Percentiles rank a stretch among this genome's conserved stretches.
These are phyloP conservation scores for Exophiala xenobiotica DNA, from an alignment of 2,329 filamentous ascomycete species.

Conservation along the genomic window DNA sequence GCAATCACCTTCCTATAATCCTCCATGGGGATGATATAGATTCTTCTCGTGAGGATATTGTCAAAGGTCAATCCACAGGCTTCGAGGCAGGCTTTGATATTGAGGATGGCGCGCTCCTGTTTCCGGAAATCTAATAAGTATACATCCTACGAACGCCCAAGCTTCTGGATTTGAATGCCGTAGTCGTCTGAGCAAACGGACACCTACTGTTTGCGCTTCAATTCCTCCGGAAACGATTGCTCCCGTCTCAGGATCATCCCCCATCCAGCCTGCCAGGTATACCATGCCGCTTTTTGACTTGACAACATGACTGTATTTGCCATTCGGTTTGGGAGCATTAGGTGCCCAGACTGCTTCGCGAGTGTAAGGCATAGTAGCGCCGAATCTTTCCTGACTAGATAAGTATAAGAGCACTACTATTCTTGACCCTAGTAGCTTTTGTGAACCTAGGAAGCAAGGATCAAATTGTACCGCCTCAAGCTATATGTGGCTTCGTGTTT, in stretches of 20 bases:
- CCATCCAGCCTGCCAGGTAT: constrained; percentile 2
- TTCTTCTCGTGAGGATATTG: constrained; percentile 9
- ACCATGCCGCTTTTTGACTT: constrained; percentile 2
- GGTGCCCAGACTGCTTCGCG: background rate
- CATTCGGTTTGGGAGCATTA: constrained; percentile 1
- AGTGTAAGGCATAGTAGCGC: background rate
- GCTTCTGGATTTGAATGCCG: background rate
- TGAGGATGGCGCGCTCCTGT: constrained; percentile 10
- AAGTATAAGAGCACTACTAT: background rate
- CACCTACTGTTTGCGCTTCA: constrained; percentile 12
- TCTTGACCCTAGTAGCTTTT: no score
- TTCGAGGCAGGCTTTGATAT: constrained; percentile 13
- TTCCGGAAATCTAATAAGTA: background rate
- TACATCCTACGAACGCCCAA: background rate
- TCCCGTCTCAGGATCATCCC: constrained; percentile 1
- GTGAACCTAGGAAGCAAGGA: no score
- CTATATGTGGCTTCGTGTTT: no score
- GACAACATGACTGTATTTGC: constrained; percentile 2
- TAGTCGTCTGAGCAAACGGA: no score
- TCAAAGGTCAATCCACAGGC: constrained; percentile 10
- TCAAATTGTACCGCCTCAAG: no score
- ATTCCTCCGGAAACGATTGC: constrained; percentile 1
- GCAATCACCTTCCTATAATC: constrained; percentile 10
- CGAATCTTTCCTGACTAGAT: background rate
- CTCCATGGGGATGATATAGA: constrained; percentile 7